A percentile compares a stretch with the other conserved stretches of the same genome.
Conservation (phyloP, 768 basidiomycete genomes). For the Mycena crocata region DNA sequence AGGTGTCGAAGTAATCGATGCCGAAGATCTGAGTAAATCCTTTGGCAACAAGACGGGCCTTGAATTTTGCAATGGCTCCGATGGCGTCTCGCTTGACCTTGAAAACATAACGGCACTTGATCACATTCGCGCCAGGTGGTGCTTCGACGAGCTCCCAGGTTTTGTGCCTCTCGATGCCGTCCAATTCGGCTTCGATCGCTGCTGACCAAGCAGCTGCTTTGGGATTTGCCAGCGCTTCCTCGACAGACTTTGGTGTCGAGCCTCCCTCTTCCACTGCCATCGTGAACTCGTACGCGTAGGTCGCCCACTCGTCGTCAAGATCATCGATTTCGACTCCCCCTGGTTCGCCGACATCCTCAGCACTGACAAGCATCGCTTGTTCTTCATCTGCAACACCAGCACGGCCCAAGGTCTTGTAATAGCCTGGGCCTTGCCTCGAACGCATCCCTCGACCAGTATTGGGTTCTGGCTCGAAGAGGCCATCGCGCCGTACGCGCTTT, state of each 20-base stretch:
- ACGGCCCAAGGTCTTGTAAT: neutral
- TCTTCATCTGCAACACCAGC: slow-evolving; percentile 10
- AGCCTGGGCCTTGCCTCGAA: slow-evolving; percentile 4
- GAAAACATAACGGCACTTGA: slow-evolving; percentile 37
- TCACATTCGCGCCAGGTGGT: slow-evolving; percentile 40
- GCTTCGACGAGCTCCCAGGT: slow-evolving; percentile 41
- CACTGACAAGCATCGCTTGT: slow-evolving; percentile 1
- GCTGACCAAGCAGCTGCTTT: slow-evolving; percentile 33
- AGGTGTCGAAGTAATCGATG: slow-evolving; percentile 49
- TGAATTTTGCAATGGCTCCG: slow-evolving; percentile 47
- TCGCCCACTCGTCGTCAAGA: slow-evolving; percentile 4
- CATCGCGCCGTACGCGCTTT: slow-evolving; percentile 5
- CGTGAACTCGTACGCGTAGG: slow-evolving; percentile 13
- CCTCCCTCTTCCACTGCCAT: slow-evolving; percentile 10
- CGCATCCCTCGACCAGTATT: slow-evolving; percentile 23
- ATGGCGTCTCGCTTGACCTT: slow-evolving; percentile 35
- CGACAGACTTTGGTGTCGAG: slow-evolving; percentile 36
- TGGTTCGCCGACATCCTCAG: slow-evolving; percentile 9
- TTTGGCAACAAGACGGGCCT: slow-evolving; percentile 50
- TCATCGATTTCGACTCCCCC: slow-evolving; percentile 24
- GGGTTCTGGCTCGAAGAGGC: slow-evolving; percentile 21
- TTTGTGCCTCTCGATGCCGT: slow-evolving; percentile 32
- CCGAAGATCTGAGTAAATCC: slow-evolving; percentile 53
- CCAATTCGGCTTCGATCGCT: slow-evolving; percentile 27
- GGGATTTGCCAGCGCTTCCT: slow-evolving; percentile 33